Base-by-base conservation (phyloP, 106 monocot species). In the Agapanthus africanus region DNA sequence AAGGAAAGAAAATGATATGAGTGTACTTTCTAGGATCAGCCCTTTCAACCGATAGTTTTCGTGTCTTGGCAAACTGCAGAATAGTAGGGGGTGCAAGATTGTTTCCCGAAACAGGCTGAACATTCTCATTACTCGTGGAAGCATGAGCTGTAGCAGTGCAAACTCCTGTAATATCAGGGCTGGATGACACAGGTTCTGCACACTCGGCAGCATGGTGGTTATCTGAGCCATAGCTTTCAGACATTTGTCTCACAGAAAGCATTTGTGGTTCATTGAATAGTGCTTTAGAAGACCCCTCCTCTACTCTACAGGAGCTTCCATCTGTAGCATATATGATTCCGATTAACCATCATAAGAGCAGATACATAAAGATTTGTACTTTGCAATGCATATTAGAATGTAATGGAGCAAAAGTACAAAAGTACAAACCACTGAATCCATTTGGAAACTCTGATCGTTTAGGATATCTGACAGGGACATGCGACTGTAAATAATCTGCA, bases 1-100 rank as follows among this genome's bases (percentile, higher is more conserved):
- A n/a, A n/a, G n/a, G n/a, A n/a, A n/a, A n/a, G n/a, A n/a, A n/a
- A n/a, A n/a, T n/a, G 40, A 54, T 51, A 31, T 21, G 64, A 22
- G 16, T 63, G 38, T 67, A 99, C 99, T 85, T 99, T 79, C 87
- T 85, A 27, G 99, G 90, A 79, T 93, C 99, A 78, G 83, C 66
- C 75, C 90, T 67, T 69, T 99, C 93, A 66, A 85, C 73, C 61
- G 99, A 93, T 63, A 87, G 70, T 74, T 90, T 90, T 36, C 87
- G 68, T n/a, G 93, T 79, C 80, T 87, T 99, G 37, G 80, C 90
- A 81, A 90, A 93, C 68, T 87, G 93, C 50, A 89, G 83, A 74
- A 87, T 85, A 19, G 79, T 78, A 34, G 93, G 73, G 33, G 80
- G 63, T 44, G 66, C 47, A 65, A 68, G 54, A 73, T 73, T 84